These are phyloP conservation scores for Meyerozyma sp. DNA, from an alignment of 1,139 yeast genomes.

Conservation along the genomic window DNA sequence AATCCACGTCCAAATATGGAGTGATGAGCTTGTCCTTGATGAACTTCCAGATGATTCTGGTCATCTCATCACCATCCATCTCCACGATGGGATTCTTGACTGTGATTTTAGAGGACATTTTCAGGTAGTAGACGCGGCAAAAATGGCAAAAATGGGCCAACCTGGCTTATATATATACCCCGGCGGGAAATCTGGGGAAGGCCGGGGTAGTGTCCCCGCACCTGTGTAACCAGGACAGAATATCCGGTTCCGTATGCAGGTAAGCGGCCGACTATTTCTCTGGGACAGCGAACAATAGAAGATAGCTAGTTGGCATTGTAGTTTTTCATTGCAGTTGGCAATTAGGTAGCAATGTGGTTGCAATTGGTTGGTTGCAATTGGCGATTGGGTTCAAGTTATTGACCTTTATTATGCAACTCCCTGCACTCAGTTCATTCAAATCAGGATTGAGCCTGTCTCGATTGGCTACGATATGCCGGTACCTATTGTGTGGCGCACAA, in stretches of 20 bases:
- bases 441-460: too few relatives aligned
- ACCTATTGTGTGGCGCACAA: background rate
- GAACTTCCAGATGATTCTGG: constrained; percentile 85
- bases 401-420: too few relatives aligned
- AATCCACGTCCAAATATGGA: constrained; percentile 82
- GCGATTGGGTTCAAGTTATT: too few relatives aligned
- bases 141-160: background rate
- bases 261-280: background rate
- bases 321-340: too few relatives aligned
- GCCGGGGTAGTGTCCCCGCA: constrained; percentile 1
- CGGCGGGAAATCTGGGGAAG: constrained; percentile 1
- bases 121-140: background rate
- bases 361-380: too few relatives aligned
- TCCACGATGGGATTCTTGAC: constrained; percentile 90
- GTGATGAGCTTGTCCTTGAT: constrained; percentile 76
- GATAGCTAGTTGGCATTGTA: too few relatives aligned
- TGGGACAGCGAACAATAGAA: too few relatives aligned
- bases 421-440: too few relatives aligned
- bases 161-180: constrained; percentile 1
- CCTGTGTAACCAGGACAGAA: background rate
- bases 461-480: background rate
- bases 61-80: constrained; percentile 96
- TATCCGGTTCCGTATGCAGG: background rate
- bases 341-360: too few relatives aligned
- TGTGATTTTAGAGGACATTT: constrained; percentile 48